Base-by-base conservation (phyloP, 2,329 filamentous ascomycete genomes). In the Calonectria fujianensis region DNA sequence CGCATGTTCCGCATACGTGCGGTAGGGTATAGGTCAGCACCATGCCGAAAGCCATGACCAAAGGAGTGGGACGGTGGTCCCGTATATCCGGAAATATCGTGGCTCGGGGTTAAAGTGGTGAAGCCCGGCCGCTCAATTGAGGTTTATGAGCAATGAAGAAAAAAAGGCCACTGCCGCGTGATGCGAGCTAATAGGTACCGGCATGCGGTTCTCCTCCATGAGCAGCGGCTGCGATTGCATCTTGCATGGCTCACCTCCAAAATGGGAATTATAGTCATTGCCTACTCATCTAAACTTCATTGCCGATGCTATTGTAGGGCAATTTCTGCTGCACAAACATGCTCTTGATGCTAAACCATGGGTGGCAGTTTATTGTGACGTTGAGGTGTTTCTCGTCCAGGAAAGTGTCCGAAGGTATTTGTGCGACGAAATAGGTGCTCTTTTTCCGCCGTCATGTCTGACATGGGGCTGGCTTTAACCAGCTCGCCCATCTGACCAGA, bases 61-160 rank as follows among this genome's bases (percentile, higher is more conserved):
- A 29, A 13, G 52, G 14, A 29, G 37, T 16, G 29, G 39, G 50
- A 48, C n/a, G 18, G 35, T 29, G 35, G 24, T 8, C 32, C 29
- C 50, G 59, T 67, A 74, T 57, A 74, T 70, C 67, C 51, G 32
- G 67, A 57, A 41, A 27, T 35, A 74, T 67, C 41, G 51, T 37
- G 50, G 61, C 18, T 63, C 67, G 51, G 67, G 61, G 59, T 61
- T 67, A 52, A 20, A 18, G 51, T 24, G 45, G 13, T 50, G 4
- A 27, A 61, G 13, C 24, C 2, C 16, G 24, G 20, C 20, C 20
- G 7, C 29, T 65, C 24, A 24, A 9, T 37, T 41, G 14, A 13
- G 24, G 24, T 29, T 61, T 41, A 4, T 41, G n/a, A 37, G n/a
- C 7, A 39, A 41, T 27, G 52, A 24, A 2, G 14, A 35, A 24